Evolutionary conservation across 352 stramenopile species (phyloP), one percentile per base, ranked within the genome.

Genomic region (Sclerospora graminicola): DNA sequence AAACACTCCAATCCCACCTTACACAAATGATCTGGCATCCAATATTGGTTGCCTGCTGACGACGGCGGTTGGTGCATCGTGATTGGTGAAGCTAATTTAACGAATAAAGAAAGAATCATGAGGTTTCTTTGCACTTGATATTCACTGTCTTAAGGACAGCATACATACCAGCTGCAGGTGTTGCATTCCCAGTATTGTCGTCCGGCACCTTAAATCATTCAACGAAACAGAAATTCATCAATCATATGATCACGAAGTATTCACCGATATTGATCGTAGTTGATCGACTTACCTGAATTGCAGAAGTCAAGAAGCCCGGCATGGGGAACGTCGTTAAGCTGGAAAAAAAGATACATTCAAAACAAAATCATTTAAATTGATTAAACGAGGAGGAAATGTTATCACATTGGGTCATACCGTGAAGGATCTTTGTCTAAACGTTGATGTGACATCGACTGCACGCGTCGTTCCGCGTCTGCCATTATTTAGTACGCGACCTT

Each of bases 11-110:
- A 14, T 35, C 56, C 29, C 29, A 88, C 81, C 51, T 89, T 92
- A 62, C 78, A 89, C 8, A 86, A 47, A 33, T 89, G 61, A 41
- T 92, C 81, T 3, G 81, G 81, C 81, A 92, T 92, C 81, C 81
- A 92, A 48, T 86, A 86, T 42, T 84, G 71, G 10, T 68, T 75
- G 37, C 50, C 63, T 38, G 62, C 54, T 5, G 64, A 66, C 48
- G 62, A 70, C 18, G 63, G 50, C 23, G 66, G 62, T 23, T 55
- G 56, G 10, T 48, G 57, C 10, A 57, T 42, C 31, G 65, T 71
- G 20, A 50, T 27, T 5, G 58, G 54, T 13, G 66, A 66, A 6
- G 36, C 45, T 59, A 29, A 29, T 15, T 24, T 41, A 33, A 34
- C 2, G 10, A 26, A n/a, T n/a, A n/a, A n/a, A 20, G 40, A 46